phyloP scores from a whole-genome alignment of 345 rosid species.

The Gossypium anomalum region DNA sequence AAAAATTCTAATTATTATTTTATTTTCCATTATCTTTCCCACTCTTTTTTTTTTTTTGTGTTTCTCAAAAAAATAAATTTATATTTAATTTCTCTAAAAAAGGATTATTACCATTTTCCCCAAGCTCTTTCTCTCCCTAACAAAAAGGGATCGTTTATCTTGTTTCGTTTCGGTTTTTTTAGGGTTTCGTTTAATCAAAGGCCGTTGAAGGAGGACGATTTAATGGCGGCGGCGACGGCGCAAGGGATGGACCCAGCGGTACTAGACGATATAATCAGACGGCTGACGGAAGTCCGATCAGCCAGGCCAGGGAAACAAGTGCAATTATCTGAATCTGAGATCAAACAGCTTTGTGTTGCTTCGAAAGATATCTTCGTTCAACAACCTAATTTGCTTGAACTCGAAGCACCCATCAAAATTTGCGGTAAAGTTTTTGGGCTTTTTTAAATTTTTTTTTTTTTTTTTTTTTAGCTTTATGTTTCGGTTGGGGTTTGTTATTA shows the following conservation, averaged over 20 bases:
- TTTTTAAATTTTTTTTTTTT: background rate
- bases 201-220: constrained; percentile 22
- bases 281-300: constrained; percentile 80
- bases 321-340: constrained; percentile 84
- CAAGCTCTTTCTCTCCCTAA: background rate
- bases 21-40: background rate
- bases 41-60: too few relatives aligned
- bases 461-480: background rate
- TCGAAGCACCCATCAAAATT: constrained; percentile 93
- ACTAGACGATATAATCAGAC: constrained; percentile 73
- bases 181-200: constrained; percentile 18
- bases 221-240: constrained; percentile 41
- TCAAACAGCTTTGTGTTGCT: constrained; percentile 78
- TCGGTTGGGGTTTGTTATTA: background rate
- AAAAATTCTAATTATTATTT: background rate
- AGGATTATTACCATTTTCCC: background rate
- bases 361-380: constrained; percentile 68
- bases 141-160: background rate
- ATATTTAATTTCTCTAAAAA: background rate
- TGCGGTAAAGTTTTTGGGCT: constrained; percentile 48
- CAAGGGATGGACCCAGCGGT: constrained; percentile 60
- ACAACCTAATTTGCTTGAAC: constrained; percentile 91
- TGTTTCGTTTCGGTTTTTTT: background rate
- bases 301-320: constrained; percentile 91
- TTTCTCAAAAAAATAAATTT: too few relatives aligned